Evolutionary conservation across 345 rosid species (phyloP), one percentile per base, ranked within the genome.

Genomic region (Euphorbia pulcherrima): DNA sequence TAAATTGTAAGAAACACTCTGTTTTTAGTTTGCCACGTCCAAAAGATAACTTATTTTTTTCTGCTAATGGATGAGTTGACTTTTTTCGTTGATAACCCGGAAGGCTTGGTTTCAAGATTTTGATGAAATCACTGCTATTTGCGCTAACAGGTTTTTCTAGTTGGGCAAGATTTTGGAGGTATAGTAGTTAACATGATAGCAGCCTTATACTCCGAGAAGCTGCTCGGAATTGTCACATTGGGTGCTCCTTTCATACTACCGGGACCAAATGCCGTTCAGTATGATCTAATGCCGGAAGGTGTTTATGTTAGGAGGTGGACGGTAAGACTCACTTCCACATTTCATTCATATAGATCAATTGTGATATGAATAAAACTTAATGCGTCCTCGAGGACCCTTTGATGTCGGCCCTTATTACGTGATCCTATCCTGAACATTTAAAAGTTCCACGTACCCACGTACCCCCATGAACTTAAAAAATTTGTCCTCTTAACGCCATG

Each of bases 161-260:
- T 80, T 23, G 86, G 73, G 59, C 79, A 75, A 79, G 86, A 77
- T 74, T 77, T 79, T 23, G 82, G 86, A 52, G 83, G 67, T 21
- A 8, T 83, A 11, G 63, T 68, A 9, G 82, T 62, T 26, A 70
- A 60, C 61, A 37, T 79, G 23, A 61, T 77, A 9, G 76, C 78
- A 0, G 72, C 59, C 2, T 5, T 55, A 35, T 61, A 75, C 66
- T 80, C 83, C 1, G 78, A 77, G 2, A 77, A 52, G 73, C 77
- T 80, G 58, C 21, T 48, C 20, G 82, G 78, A 2, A 30, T 80
- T 20, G 35, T 75, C 29, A 80, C 86, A 14, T 11, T 83, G 23
- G 83, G 86, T 17, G 28, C 70, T 17, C 80, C 62, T 29, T 58
- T 58, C 62, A 29, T 29, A 24, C 18, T 58, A 14, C 62, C 62